Evolutionary conservation across 352 stramenopile species (phyloP).

Genomic region (Salisapilia sapeloensis): DNA sequence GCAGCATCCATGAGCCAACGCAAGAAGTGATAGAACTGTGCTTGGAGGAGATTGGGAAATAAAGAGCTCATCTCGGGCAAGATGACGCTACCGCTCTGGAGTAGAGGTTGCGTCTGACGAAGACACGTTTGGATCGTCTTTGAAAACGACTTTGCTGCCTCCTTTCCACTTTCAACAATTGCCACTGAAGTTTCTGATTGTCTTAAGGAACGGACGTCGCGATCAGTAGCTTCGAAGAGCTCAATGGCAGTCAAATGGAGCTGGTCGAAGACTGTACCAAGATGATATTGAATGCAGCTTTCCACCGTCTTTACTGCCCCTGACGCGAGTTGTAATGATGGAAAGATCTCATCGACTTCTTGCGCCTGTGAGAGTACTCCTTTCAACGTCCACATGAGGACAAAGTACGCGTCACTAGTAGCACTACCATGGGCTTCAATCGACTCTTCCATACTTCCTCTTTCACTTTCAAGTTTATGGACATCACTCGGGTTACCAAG

Average conservation of each 20-base stretch:
- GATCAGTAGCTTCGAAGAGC: conserved; percentile 28
- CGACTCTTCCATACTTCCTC: conserved; percentile 7
- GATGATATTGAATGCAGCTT: conserved; percentile 58
- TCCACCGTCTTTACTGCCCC: conserved; percentile 35
- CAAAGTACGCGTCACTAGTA: conserved; percentile 51
- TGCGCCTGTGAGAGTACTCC: conserved; percentile 49
- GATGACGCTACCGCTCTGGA: conserved; percentile 43
- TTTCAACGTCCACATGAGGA: conserved; percentile 73
- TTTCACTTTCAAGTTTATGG: conserved; percentile 8
- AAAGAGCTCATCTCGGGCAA: conserved; percentile 49
- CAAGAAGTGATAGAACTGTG: conserved; percentile 69
- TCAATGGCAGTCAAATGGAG: conserved; percentile 40
- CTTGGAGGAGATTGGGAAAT: conserved; percentile 67
- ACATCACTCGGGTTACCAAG: conserved; percentile 47
- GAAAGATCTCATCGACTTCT: conserved; percentile 29
- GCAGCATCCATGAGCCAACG: conserved; percentile 61
- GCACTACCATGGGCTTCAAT: conserved; percentile 3
- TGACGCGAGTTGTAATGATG: conserved; percentile 24
- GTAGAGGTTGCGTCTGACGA: conserved; percentile 58
- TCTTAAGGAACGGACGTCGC: conserved; percentile 16
- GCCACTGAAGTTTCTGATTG: conserved; percentile 9
- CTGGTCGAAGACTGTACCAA: conserved; percentile 49
- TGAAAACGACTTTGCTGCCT: conserved; percentile 30
- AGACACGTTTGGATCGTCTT: conserved; percentile 70
- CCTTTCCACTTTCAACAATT: conserved; percentile 11